Evolutionary conservation across 331 rosid genomes (phyloP), one percentile per base, ranked within the genome.

Genomic region (Quercus lobata): DNA sequence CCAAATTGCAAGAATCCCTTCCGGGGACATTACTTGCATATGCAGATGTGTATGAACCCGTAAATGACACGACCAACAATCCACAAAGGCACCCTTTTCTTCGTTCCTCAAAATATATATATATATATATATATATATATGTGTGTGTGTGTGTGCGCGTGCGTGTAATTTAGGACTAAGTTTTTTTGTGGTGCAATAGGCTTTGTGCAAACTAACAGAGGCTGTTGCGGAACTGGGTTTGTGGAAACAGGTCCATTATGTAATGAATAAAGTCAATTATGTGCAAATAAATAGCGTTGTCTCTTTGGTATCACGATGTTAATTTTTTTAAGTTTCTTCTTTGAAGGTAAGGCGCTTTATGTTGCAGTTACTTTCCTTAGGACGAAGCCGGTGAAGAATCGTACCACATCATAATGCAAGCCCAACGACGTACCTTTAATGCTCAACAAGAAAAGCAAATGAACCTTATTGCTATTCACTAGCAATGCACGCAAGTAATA

Each of bases 151-250:
- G 9, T 6, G 9, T 0, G 41, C 0, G 2, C 2, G 11, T 1
- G 0, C 4, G 5, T 11, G n/a, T 16, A 46, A 1, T 10, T 11
- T 41, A 35, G 37, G 52, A 19, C 73, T 11, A 21, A 34, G 27
- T 4, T 19, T 37, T 70, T 53, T 46, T 58, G 25, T 62, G 57
- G n/a, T 57, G 19, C 55, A 46, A 54, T 80, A 91, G 91, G 97
- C 74, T 87, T 87, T 18, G 81, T 22, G 60, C 86, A 79, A 77
- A 82, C 89, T 0, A 80, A 69, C 1, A 76, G 6, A 79, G 93
- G 97, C 4, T 89, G 97, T 63, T 91, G 97, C n/a, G 95, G 97
- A 11, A 60, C 81, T 2, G 97, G 97, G 2, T 7, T 69, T 29
- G 6, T 76, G 53, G 98, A 92, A 87, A 71, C 58, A 27, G 82